Evolutionary conservation across 305 asterid genomes (phyloP).

Genomic region (Andrographis paniculata): DNA sequence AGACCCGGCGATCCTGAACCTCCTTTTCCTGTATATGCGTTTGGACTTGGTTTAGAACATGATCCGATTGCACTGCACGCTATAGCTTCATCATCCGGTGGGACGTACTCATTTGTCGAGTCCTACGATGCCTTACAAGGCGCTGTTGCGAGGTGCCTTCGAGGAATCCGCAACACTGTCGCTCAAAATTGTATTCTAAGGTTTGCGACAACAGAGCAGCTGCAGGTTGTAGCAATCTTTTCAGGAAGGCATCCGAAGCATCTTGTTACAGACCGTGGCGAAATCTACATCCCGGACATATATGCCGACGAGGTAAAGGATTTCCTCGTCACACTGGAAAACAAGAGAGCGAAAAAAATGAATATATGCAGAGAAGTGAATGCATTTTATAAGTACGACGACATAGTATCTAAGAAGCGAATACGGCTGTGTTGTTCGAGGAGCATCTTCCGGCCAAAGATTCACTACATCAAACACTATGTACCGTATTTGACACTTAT

Average conservation of each 20-base stretch:
- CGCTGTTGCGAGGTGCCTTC: background rate
- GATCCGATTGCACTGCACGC: background rate
- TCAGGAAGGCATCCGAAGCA: background rate
- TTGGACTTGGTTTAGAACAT: background rate
- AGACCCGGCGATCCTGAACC: background rate
- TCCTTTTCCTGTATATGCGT: background rate
- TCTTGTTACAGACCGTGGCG: background rate
- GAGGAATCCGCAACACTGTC: background rate
- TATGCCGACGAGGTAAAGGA: background rate
- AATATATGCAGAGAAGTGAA: too few relatives aligned
- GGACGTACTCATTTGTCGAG: background rate
- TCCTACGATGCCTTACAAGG: background rate
- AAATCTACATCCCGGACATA: background rate
- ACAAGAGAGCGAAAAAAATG: background rate
- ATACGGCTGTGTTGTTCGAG: background rate
- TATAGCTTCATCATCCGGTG: background rate
- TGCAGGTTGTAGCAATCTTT: background rate
- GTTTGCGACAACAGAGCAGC: background rate
- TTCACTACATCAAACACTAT: background rate
- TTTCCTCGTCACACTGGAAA: background rate
- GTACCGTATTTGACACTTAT: background rate
- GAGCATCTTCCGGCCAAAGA: background rate
- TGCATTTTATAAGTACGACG: background rate
- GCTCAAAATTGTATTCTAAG: background rate
- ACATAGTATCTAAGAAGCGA: background rate